phyloP scores from a whole-genome alignment of 768 basidiomycete genomes.

The Auricularia cornea region DNA sequence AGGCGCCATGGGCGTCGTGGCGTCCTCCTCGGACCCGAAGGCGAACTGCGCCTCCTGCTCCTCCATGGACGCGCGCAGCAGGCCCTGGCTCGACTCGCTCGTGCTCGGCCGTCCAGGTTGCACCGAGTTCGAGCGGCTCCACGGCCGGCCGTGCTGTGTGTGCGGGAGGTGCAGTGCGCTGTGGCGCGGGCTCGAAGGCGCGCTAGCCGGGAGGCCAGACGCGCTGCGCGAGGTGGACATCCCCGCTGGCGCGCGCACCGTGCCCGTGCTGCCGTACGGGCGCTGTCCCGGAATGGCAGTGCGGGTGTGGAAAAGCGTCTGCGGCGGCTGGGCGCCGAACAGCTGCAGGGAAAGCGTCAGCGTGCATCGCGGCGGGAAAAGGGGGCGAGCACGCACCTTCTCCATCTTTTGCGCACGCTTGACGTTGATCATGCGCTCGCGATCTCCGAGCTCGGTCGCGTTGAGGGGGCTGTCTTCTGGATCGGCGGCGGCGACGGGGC shows the following conservation, averaged over 20 bases:
- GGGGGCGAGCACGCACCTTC: constrained; percentile 50
- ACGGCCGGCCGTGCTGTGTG: background rate
- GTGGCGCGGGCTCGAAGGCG: background rate
- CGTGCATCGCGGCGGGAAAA: constrained; percentile 7
- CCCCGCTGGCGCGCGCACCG: background rate
- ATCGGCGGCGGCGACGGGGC: background rate
- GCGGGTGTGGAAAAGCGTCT: constrained; percentile 67
- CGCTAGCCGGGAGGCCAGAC: background rate
- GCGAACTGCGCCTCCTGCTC: background rate
- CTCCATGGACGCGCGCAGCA: constrained; percentile 27
- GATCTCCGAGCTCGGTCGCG: constrained; percentile 54
- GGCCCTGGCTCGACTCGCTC: constrained; percentile 50
- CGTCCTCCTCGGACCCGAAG: background rate
- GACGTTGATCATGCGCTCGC: constrained; percentile 74
- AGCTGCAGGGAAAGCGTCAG: constrained; percentile 36
- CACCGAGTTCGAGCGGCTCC: constrained; percentile 32
- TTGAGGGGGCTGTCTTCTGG: constrained; percentile 39
- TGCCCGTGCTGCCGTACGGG: background rate
- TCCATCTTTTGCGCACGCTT: constrained; percentile 81
- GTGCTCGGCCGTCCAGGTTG: constrained; percentile 40
- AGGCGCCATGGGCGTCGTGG: background rate
- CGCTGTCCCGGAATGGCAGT: constrained; percentile 15
- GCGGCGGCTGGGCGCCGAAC: constrained; percentile 75
- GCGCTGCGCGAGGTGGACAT: background rate
- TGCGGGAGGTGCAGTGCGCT: background rate